A percentile compares a stretch with the other conserved stretches of the same genome.
Conservation (phyloP, 2,329 filamentous ascomycete species). For the Colletotrichum karsti region DNA sequence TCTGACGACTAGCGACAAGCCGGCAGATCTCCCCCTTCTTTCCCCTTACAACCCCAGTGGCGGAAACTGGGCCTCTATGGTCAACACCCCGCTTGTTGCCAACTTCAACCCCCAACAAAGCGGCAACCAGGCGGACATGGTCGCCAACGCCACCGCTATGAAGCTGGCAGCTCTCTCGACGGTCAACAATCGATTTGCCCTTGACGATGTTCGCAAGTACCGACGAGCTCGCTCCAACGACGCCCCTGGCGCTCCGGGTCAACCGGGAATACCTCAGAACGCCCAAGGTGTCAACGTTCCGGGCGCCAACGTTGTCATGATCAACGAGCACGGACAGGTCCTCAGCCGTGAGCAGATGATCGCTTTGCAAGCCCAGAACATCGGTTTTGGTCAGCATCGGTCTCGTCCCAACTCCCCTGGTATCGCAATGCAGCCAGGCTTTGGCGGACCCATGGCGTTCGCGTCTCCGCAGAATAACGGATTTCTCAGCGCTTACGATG, state of each 20-base stretch:
- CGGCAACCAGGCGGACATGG: conserved; percentile 89
- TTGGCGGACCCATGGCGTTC: conserved; percentile 73
- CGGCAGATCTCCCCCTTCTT: conserved; percentile 79
- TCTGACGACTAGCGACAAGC: conserved; percentile 75
- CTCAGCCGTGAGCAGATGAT: conserved; percentile 86
- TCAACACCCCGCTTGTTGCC: conserved; percentile 94
- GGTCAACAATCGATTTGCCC: conserved; percentile 96
- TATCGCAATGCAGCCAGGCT: conserved; percentile 75
- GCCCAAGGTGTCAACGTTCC: conserved; percentile 68
- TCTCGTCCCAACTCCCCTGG: conserved; percentile 93
- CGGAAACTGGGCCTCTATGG: conserved; percentile 98
- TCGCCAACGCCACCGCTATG: conserved; percentile 98
- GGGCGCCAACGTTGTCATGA: conserved; percentile 86
- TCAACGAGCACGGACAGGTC: conserved; percentile 91
- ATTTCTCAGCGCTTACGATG: conserved; percentile 89
- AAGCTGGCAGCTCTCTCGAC: conserved; percentile 96
- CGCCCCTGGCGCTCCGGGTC: conserved; percentile 60
- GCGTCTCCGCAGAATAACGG: conserved; percentile 93
- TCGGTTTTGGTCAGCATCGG: conserved; percentile 71
- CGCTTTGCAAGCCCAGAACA: conserved; percentile 75
- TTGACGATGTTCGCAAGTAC: conserved; percentile 97
- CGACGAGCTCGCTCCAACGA: conserved; percentile 91
- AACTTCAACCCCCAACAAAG: conserved; percentile 73
- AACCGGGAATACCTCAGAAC: conserved; percentile 34
- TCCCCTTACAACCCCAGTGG: conserved; percentile 84